Conservation (phyloP, 2,329 filamentous ascomycete species). For the Phialophora macrospora region DNA sequence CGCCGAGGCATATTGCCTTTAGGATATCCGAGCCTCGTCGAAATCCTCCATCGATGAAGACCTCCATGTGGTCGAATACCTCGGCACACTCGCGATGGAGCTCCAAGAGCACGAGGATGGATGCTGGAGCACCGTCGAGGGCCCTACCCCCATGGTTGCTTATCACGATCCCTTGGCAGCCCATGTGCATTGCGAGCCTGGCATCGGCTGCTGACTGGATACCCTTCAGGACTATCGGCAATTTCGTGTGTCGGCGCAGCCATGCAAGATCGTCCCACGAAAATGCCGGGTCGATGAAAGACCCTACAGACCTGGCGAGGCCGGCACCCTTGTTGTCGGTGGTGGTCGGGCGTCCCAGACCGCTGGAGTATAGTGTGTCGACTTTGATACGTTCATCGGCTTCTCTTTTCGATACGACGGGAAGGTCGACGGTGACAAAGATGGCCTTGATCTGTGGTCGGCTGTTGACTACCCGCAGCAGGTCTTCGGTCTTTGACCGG, state of each 20-base stretch:
- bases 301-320: conserved; percentile 45
- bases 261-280: conserved; percentile 61
- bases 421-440: conserved; percentile 60
- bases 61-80: conserved; percentile 49
- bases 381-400: conserved; percentile 60
- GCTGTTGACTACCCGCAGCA: conserved; percentile 58
- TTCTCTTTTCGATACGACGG: conserved; percentile 60
- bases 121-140: conserved; percentile 52
- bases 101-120: conserved; percentile 66
- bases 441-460: conserved; percentile 50
- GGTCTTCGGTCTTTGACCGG: conserved; percentile 56
- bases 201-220: conserved; percentile 63
- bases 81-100: conserved; percentile 58
- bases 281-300: conserved; percentile 59
- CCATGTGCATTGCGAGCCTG: conserved; percentile 55
- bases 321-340: conserved; percentile 60
- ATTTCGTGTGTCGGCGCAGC: conserved; percentile 54
- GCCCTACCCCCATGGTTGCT: conserved; percentile 65
- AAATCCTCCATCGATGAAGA: conserved; percentile 61
- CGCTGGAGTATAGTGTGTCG: conserved; percentile 25
- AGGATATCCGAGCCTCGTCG: conserved; percentile 60
- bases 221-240: conserved; percentile 62
- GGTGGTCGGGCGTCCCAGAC: conserved; percentile 12
- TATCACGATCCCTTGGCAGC: conserved; percentile 60
- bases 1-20: conserved; percentile 60